Percentiles rank a stretch among this genome's conserved stretches.
These are phyloP conservation scores for Trichoderma asperellum DNA, from an alignment of 2,329 filamentous ascomycete genomes.

Conservation along the genomic window DNA sequence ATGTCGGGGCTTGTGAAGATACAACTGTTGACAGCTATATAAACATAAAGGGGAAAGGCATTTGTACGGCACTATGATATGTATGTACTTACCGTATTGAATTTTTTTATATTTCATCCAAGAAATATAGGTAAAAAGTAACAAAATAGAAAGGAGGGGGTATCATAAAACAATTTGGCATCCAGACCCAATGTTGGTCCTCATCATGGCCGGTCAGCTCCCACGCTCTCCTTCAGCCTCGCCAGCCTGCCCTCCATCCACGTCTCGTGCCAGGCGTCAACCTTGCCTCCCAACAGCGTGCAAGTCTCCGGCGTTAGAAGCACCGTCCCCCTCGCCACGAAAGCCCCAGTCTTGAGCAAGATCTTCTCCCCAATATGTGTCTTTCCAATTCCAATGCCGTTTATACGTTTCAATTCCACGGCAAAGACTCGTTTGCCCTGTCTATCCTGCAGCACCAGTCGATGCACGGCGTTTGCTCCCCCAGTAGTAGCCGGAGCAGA, in stretches of 20 bases:
- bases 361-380: conserved; percentile 80
- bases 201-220: conserved; percentile 37
- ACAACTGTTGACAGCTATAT: neutral
- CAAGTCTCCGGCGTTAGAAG: conserved; percentile 72
- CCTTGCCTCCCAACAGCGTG: conserved; percentile 81
- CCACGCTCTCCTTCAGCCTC: conserved; percentile 65
- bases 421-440: conserved; percentile 70
- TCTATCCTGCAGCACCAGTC: conserved; percentile 80
- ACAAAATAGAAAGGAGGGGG: conserved; percentile 1
- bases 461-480: conserved; percentile 67
- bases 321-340: conserved; percentile 76
- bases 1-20: neutral
- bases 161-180: conserved; percentile 26
- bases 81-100: conserved; percentile 5
- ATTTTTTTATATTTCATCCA: neutral
- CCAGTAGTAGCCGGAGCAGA: conserved; percentile 32
- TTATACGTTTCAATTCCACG: conserved; percentile 70
- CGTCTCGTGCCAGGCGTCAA: conserved; percentile 76
- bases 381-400: conserved; percentile 67
- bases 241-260: conserved; percentile 76
- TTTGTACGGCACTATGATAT: neutral
- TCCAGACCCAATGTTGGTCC: neutral
- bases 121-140: neutral
- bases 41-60: neutral
- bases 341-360: conserved; percentile 65